Evolutionary conservation across 2,329 filamentous ascomycete genomes (phyloP), one percentile per base, ranked within the genome.

Genomic region (Botrytis tulipae): DNA sequence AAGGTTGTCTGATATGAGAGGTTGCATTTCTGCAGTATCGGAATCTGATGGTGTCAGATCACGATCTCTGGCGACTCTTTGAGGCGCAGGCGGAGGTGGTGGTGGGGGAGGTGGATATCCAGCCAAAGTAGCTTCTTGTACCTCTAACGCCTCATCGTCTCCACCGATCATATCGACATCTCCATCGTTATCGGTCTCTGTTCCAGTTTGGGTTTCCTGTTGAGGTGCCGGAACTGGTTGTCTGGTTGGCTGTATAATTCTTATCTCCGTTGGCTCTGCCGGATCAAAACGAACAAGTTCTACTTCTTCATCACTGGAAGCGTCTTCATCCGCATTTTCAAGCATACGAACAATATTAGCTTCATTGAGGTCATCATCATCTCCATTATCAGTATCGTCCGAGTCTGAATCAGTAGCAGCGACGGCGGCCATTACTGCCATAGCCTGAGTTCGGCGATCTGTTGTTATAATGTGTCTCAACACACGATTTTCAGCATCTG

Each of bases 51-150:
- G 90, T 7, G 91, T 93, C 37, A 89, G 85, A 76, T 90, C 90
- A 75, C 88, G 86, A 74, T 91, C 87, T 74, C 86, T 83, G 25
- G 82, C 79, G 22, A 81, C 75, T 78, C 86, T 83, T 73, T 85
- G 84, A 61, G 84, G 83, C 37, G 51, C 51, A 18, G 83, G 81
- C 44, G 82, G 81, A 22, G 82, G 78, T n/a, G 82, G 82, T 65
- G 87, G 87, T 10, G 91, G 91, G 18, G 71, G 71, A 1, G 89
- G 88, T 10, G 88, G 89, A 81, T 95, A 93, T 32, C 92, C 92
- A 71, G 92, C 92, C 79, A 93, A 86, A 25, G 93, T 93, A 44
- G 93, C 92, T 82, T 96, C 93, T 76, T 92, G 89, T 71, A 91
- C 88, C 80, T 95, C 93, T 62, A 93, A 84, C 42, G 91, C 90